These are phyloP conservation scores for Alternaria sp. DNA, from an alignment of 2,329 filamentous ascomycete species.

Conservation along the genomic window DNA sequence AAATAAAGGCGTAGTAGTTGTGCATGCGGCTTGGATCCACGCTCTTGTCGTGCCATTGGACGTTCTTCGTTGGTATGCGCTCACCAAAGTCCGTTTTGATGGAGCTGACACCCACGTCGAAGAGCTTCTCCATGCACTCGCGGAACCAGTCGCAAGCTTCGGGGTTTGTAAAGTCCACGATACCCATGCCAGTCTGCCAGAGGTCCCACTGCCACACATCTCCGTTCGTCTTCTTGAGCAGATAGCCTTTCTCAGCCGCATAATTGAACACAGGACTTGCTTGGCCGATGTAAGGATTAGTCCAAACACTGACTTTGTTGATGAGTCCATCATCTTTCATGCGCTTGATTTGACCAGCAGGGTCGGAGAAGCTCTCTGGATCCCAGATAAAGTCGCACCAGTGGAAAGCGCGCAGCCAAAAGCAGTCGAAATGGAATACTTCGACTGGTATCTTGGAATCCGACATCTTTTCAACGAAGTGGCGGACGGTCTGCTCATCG, in stretches of 20 bases:
- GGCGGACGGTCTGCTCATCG: conserved; percentile 70
- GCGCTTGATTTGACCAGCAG: conserved; percentile 67
- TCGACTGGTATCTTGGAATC: conserved; percentile 69
- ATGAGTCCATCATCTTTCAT: conserved; percentile 67
- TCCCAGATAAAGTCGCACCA: conserved; percentile 80
- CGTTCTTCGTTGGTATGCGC: conserved; percentile 69
- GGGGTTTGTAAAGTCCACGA: conserved; percentile 77
- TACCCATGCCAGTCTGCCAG: conserved; percentile 78
- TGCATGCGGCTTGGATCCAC: conserved; percentile 73
- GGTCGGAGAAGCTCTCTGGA: conserved; percentile 71
- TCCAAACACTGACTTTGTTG: conserved; percentile 74
- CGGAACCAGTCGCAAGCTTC: conserved; percentile 70
- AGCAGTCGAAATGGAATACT: conserved; percentile 79
- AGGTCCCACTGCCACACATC: conserved; percentile 78
- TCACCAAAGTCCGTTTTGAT: conserved; percentile 82
- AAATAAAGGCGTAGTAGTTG: conserved; percentile 77
- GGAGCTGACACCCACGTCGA: conserved; percentile 72
- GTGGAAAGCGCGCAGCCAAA: conserved; percentile 77
- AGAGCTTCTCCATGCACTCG: conserved; percentile 66
- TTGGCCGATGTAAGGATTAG: conserved; percentile 76
- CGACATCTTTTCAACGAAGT: conserved; percentile 73
- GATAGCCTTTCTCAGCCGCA: conserved; percentile 70
- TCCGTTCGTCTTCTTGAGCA: conserved; percentile 71
- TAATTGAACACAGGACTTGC: conserved; percentile 70
- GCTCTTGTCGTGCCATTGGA: conserved; percentile 67